Evolutionary conservation across 805 yeast species (phyloP).

Genomic region (Saccharomycopsis sp.): DNA sequence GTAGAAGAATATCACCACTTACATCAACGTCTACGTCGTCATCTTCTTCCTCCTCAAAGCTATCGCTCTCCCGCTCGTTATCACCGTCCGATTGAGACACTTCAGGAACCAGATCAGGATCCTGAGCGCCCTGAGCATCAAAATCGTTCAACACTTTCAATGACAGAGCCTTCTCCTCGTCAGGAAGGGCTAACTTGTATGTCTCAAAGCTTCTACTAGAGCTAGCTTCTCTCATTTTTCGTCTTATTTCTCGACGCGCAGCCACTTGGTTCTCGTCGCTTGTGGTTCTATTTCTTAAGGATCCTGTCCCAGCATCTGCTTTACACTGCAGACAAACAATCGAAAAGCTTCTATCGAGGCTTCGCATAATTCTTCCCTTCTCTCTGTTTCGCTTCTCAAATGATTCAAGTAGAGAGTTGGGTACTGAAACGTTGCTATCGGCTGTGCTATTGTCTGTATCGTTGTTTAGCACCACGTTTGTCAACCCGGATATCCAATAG

Average conservation of each 20-base stretch:
- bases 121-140: background rate
- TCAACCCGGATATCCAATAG: constrained; percentile 40
- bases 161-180: background rate
- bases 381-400: background rate
- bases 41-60: constrained; percentile 25
- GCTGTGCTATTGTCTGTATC: constrained; percentile 10
- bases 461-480: constrained; percentile 17
- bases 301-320: no score
- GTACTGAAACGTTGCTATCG: background rate
- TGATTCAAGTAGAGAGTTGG: background rate
- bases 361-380: background rate
- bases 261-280: no score
- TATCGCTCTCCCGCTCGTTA: constrained; percentile 7
- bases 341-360: no score
- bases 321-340: no score
- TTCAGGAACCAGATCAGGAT: background rate
- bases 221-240: no score
- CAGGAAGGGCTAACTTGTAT: no score
- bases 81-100: constrained; percentile 8
- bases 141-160: background rate
- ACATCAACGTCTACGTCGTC: constrained; percentile 24
- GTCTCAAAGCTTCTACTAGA: no score
- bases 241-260: no score
- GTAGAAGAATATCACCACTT: constrained; percentile 19
- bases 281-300: no score